Conservation (phyloP, 768 basidiomycete species). For the Lactifluus piperatus region DNA sequence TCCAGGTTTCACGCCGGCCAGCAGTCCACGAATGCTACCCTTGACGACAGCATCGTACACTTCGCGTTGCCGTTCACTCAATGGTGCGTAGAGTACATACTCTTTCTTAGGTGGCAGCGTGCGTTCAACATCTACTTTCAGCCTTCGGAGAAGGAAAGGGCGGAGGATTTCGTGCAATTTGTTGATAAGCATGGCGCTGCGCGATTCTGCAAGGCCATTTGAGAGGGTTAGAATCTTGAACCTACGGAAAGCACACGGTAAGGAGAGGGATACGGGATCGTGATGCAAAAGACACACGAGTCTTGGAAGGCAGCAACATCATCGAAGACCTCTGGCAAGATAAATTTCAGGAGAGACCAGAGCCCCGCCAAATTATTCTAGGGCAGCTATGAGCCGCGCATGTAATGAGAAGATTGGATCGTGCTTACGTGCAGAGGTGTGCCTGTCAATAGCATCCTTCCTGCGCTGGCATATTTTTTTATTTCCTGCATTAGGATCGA, state of each 20-base stretch:
- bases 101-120: slow-evolving; percentile 86
- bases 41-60: too few species aligned
- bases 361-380: slow-evolving; percentile 94
- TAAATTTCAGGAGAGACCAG: slow-evolving; percentile 93
- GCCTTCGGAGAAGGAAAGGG: slow-evolving; percentile 86
- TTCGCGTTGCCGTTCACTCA: slow-evolving; percentile 75
- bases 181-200: slow-evolving; percentile 59
- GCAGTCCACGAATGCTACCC: too few species aligned
- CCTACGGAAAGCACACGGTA: slow-evolving; percentile 27
- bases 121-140: slow-evolving; percentile 82
- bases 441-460: too few species aligned
- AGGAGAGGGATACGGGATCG: not conserved
- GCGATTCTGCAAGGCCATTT: too few species aligned
- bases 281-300: slow-evolving; percentile 45
- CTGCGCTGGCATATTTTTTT: too few species aligned
- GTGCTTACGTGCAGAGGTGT: slow-evolving; percentile 83
- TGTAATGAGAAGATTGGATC: too few species aligned
- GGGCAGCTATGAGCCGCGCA: not conserved
- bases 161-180: too few species aligned
- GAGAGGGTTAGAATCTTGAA: too few species aligned
- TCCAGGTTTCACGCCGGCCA: too few species aligned
- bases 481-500: too few species aligned
- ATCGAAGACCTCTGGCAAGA: slow-evolving; percentile 88
- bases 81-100: slow-evolving; percentile 87
- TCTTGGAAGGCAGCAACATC: slow-evolving; percentile 87